Base-by-base conservation (phyloP, 2,329 filamentous ascomycete genomes). In the Blastomyces gilchristii region DNA sequence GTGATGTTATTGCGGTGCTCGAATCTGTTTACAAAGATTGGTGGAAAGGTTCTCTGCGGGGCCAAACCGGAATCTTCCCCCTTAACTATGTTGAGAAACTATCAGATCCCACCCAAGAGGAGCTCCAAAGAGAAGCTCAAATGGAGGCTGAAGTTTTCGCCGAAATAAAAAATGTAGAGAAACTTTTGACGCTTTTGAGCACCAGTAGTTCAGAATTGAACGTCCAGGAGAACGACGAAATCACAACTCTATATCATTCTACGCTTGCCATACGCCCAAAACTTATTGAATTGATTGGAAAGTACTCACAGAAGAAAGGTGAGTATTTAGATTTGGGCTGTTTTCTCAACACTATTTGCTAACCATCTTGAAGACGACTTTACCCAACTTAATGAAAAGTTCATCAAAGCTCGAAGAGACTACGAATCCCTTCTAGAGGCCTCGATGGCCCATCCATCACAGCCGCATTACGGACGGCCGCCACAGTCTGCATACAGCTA, bases 241-340 rank as follows among this genome's bases (percentile, higher is more conserved):
- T 99, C 66, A 96, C 91, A 61, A 83, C 83, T 82, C 70, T 88
- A 43, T 99, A 99, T 72, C 92, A 99, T 73, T 91, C 92, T 67
- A 97, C 94, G 0, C 77, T 97, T 67, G 90, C 92, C 3, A 99
- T 99, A 71, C 85, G 94, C 41, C 94, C 94, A 14, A 99, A 99
- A 79, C 80, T 99, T 66, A 97, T 99, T 73, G 95, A 97, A 78
- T 80, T 99, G 59, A 99, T 99, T 73, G 94, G 95, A 66, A 97
- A 97, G 75, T 99, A 99, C 74, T 97, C 94, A 11, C 94, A 99
- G 74, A 97, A 96, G 84, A 99, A 99, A 79, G 92, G 91, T 93
- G 78, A 68, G 73, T 64, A 37, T 22, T 16, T 41, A n/a, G 4
- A 11, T 34, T 39, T 34, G 14, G 50, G 18, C 11, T n/a, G 22